Conservation (phyloP, 345 rosid genomes). For the Citrus sp. region DNA sequence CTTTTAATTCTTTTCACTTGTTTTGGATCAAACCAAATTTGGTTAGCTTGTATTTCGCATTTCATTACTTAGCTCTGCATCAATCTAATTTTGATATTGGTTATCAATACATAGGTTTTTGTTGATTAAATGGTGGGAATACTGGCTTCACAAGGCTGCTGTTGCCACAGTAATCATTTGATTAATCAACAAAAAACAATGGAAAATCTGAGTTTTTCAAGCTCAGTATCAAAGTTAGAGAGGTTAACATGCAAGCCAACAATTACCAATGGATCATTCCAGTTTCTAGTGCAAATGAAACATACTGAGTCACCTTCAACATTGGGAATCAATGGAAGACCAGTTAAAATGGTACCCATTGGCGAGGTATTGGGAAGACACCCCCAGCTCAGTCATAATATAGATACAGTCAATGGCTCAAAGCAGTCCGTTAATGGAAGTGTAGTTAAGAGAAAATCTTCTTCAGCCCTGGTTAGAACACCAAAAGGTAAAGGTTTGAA, state of each 20-base stretch:
- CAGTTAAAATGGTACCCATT: constrained; percentile 75
- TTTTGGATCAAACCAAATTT: neutral
- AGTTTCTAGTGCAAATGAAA: constrained; percentile 52
- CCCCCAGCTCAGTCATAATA: constrained; percentile 28
- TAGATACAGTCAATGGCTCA: constrained; percentile 52
- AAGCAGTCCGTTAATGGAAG: constrained; percentile 57
- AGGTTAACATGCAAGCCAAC: constrained; percentile 18
- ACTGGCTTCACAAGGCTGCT: constrained; percentile 75
- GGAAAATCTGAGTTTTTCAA: constrained; percentile 54
- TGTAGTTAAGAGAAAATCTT: constrained; percentile 42
- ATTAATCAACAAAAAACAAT: constrained; percentile 27
- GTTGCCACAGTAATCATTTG: constrained; percentile 28
- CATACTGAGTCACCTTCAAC: constrained; percentile 51
- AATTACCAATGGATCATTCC: constrained; percentile 20
- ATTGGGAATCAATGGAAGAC: constrained; percentile 53
- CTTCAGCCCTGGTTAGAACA: constrained; percentile 39
- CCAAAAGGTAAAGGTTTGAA: constrained; percentile 29
- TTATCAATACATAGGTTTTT: constrained; percentile 20
- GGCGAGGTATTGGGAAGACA: constrained; percentile 60
- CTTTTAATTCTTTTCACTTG: neutral
- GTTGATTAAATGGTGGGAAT: constrained; percentile 56
- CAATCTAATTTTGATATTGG: neutral
- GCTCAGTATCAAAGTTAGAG: constrained; percentile 43
- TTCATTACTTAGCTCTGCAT: neutral
- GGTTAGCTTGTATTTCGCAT: neutral